A percentile compares a stretch with the other conserved stretches of the same genome.
phyloP scores from a whole-genome alignment of 2,329 filamentous ascomycete genomes.

The Pseudogymnoascus sp. region DNA sequence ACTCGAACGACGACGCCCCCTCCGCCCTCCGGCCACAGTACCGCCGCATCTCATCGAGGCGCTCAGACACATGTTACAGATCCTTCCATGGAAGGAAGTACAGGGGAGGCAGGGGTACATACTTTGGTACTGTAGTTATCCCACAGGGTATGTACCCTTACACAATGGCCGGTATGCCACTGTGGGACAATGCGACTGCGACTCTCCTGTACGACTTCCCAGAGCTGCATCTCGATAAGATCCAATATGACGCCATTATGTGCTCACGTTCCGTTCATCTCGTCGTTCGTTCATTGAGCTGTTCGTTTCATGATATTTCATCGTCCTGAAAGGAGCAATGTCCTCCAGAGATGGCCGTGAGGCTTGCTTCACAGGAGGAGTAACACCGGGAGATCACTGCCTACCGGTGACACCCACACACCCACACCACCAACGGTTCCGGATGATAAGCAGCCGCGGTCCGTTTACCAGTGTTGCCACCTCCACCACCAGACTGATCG shows the following conservation, averaged over 20 bases:
- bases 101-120: background rate
- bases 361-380: background rate
- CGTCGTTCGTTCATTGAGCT: background rate
- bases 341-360: background rate
- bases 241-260: conserved; percentile 4
- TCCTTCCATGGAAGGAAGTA: background rate
- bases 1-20: background rate
- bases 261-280: conserved; percentile 2
- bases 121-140: background rate
- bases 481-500: background rate
- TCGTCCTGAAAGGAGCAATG: background rate
- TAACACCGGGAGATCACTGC: background rate
- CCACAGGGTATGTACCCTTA: background rate
- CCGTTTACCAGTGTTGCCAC: background rate
- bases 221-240: conserved; percentile 1
- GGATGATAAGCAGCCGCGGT: background rate
- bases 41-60: background rate
- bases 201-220: background rate
- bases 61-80: background rate
- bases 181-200: background rate
- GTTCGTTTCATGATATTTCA: background rate
- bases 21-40: background rate
- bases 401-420: background rate
- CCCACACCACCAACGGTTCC: background rate
- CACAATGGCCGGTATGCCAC: background rate